Evolutionary conservation across 2,329 filamentous ascomycete genomes (phyloP), one percentile per base, ranked within the genome.

Genomic region (Lithohypha guttulata): DNA sequence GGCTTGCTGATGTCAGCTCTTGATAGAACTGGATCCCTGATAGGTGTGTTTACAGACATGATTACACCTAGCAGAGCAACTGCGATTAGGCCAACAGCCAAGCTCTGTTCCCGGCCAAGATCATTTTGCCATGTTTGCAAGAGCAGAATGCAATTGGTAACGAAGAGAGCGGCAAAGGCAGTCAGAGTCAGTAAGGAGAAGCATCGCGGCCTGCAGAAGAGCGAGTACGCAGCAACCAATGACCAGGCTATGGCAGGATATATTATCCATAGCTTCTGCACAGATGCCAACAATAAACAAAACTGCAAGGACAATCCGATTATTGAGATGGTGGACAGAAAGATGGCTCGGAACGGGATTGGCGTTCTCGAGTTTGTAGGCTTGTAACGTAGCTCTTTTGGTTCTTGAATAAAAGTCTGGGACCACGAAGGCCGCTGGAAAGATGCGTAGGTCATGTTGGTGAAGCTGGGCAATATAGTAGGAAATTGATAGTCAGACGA

Each of bases 11-110:
- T 84, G 1, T 69, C 71, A 6, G 69, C 57, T 3, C 55, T 62
- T 14, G 69, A 61, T 3, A 79, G 54, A 1, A 54, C 54, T 1
- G 76, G 73, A 42, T 82, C 70, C 15, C 82, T 70, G 49, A 86
- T 60, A 5, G 82, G 82, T 79, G 85, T 85, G 17, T 68, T 60
- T 9, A 84, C 54, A 34, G 84, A 71, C 10, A 73, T 48, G 2
- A 66, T 27, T 5, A 79, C 61, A 1, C 68, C 69, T 4, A 46
- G n/a, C 13, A 42, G 11, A 2, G 46, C 38, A 13, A 45, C 19
- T 11, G 33, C n/a, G 5, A 37, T 39, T 8, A 32, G 32, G 26
- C 33, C 33, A 1, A 38, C 37, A 9, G 45, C 29, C 9, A 19
- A 46, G 11, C 13, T 28, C 31, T 25, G 26, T 14, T 23, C 6